A percentile compares a stretch with the other conserved stretches of the same genome.
Conservation (phyloP, 176 grass and related monocot species). For the Puccinellia tenuiflora region DNA sequence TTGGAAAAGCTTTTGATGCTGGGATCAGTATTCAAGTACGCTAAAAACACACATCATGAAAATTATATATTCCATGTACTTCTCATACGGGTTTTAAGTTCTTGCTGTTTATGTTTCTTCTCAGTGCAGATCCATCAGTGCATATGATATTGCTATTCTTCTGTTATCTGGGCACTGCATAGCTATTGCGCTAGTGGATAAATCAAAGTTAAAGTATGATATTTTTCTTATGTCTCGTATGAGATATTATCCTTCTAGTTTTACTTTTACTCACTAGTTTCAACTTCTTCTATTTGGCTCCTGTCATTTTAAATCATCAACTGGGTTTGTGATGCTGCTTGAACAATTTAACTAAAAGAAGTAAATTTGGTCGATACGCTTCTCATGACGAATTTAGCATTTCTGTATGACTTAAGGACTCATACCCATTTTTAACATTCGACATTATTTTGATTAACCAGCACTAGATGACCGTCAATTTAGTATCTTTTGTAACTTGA, state of each 20-base stretch:
- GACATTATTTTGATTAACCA: not conserved
- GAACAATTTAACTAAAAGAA: not conserved
- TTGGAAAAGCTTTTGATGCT: conserved; percentile 74
- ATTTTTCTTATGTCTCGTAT: not conserved
- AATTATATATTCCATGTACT: not conserved
- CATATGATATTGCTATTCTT: conserved; percentile 74
- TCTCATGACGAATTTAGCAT: not conserved
- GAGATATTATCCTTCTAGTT: not conserved
- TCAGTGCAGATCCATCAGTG: conserved; percentile 94
- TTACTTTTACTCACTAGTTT: not conserved
- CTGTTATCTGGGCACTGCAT: conserved; percentile 74
- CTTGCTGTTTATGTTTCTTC: conserved; percentile 43
- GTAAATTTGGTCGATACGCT: not conserved
- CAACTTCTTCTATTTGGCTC: not conserved
- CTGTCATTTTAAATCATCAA: not conserved
- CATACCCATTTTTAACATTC: not conserved
- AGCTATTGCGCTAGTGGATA: conserved; percentile 92
- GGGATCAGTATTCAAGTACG: conserved; percentile 96
- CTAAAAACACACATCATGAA: conserved; percentile 1
- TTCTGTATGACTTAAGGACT: not conserved
- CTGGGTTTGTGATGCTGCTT: not conserved
- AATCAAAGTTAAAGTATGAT: conserved; percentile 84
- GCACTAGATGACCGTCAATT: not conserved
- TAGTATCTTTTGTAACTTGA: not conserved
- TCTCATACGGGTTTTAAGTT: conserved; percentile 21